Evolutionary conservation across 2,329 filamentous ascomycete genomes (phyloP), one percentile per base, ranked within the genome.

Genomic region (Domatiomyces catenatus): DNA sequence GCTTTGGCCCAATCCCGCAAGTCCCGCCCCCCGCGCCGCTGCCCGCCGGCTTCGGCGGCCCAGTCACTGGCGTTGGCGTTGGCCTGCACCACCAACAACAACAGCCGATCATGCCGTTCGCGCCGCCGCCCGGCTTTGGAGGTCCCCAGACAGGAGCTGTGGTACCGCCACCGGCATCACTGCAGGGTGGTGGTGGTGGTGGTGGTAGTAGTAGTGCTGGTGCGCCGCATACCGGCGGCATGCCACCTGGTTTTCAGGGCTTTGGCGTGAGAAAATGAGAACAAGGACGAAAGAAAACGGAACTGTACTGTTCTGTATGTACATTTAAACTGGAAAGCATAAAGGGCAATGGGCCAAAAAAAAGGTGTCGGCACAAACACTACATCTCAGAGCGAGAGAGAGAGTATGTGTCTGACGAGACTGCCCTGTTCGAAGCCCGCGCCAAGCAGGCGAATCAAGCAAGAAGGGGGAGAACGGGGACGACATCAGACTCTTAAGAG

Each of bases 121-220:
- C 61, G 36, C 66, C 69, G 28, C 71, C 73, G 19, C 69, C 73
- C 47, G 73, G 73, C 1, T 75, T 74, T 60, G 54, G 50, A 42
- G 55, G 53, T 32, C 52, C 52, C 10, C 54, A 52, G 48, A 42
- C 50, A 42, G 53, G 50, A n/a, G 32, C 50, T 15, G 53, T 53
- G 36, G 53, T 54, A 42, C 52, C 56, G 12, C 50, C 53, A 5
- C 60, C 65, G 17, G 60, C 63, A 24, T 52, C 59, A 17, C 52
- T 50, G 24, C 52, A 57, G 43, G 62, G 61, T 12, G 56, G 59
- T 39, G 50, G 61, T 18, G 62, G 57, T n/a, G n/a, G n/a, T n/a
- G n/a, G n/a, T n/a, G n/a, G n/a, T n/a, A n/a, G n/a, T n/a, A n/a
- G n/a, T n/a, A n/a, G n/a, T n/a, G n/a, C n/a, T n/a, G n/a, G n/a